Conservation (phyloP, 2,329 filamentous ascomycete genomes). For the Akanthomyces uredinophilus region DNA sequence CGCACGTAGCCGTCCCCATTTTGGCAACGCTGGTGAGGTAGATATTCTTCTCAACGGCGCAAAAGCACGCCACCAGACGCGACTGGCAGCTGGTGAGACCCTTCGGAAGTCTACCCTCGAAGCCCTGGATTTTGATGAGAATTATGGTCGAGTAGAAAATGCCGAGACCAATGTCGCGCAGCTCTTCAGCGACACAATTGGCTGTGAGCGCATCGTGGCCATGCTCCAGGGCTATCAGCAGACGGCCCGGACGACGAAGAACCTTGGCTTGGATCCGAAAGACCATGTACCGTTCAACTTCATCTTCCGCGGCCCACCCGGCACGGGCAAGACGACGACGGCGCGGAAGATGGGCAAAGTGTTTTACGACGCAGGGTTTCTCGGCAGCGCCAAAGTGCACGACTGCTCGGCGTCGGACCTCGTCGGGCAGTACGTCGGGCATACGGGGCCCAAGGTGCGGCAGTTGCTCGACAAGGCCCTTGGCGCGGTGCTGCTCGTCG, state of each 20-base stretch:
- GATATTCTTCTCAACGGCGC: slow-evolving; percentile 59
- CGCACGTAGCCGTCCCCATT: slow-evolving; percentile 60
- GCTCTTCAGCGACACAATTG: slow-evolving; percentile 56
- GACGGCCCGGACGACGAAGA: too few species aligned
- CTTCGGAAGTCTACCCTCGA: slow-evolving; percentile 60
- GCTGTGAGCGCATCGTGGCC: slow-evolving; percentile 49
- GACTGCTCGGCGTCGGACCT: slow-evolving; percentile 66
- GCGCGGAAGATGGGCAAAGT: slow-evolving; percentile 71
- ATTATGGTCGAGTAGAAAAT: slow-evolving; percentile 45
- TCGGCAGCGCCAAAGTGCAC: slow-evolving; percentile 53
- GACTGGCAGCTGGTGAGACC: slow-evolving; percentile 20
- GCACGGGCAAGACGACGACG: slow-evolving; percentile 68
- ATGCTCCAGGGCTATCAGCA: slow-evolving; percentile 50
- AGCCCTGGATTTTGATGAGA: slow-evolving; percentile 67
- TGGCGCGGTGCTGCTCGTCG: slow-evolving; percentile 64
- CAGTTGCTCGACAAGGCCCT: slow-evolving; percentile 53
- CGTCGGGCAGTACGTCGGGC: slow-evolving; percentile 62
- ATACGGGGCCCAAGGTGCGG: slow-evolving; percentile 63
- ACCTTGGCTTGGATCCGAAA: too few species aligned
- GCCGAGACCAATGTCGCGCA: slow-evolving; percentile 38
- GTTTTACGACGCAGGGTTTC: slow-evolving; percentile 68
- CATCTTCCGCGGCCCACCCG: slow-evolving; percentile 60
- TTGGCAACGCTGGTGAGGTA: slow-evolving; percentile 71
- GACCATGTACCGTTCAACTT: slow-evolving; percentile 60
- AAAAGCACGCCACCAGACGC: slow-evolving; percentile 37